Evolutionary conservation across 345 rosid species (phyloP), one percentile per base, ranked within the genome.

Genomic region (Arabis hirsuta): DNA sequence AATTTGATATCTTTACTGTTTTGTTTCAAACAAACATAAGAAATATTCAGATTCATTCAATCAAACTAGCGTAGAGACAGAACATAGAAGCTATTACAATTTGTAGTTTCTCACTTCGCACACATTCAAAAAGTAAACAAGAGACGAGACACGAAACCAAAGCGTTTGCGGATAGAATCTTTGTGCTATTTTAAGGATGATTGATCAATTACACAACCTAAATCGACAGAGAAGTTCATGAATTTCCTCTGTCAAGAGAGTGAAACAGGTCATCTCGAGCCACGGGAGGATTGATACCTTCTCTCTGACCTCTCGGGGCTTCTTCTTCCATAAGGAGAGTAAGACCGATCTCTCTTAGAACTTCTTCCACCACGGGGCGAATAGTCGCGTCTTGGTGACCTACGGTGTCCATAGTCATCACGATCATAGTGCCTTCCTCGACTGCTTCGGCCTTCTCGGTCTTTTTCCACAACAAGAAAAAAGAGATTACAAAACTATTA

Each of bases 371-470:
- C 88, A 9, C 93, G 92, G 29, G 97, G 85, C 77, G 96, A 90
- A 78, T 86, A 83, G 44, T 86, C 95, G 46, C 83, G 86, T 78
- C 90, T 92, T 19, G 98, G 96, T 72, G 96, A 87, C 74, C 96
- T 81, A 19, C 78, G 85, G 61, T 80, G 80, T 20, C 76, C 81
- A 10, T 82, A 82, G 47, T 88, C 93, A 68, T 88, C 99, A 69
- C 87, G 84, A 8, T 74, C 81, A 1, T 78, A 80, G 73, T 84
- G 71, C 64, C 95, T 82, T 26, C 91, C 89, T 46, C 94, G 85
- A 52, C 89, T 87, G 60, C 81, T 79, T 50, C 67, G 66, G 42
- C 86, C 84, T 74, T 73, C 74, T 65, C 57, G 74, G 32, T 74
- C 78, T 74, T n/a, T 32, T 61, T 31, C 22, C 74, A 68, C 42